These are phyloP conservation scores for Austroboletus novae-zelandiae DNA, from an alignment of 1,284 basidiomycete species.

Conservation along the genomic window DNA sequence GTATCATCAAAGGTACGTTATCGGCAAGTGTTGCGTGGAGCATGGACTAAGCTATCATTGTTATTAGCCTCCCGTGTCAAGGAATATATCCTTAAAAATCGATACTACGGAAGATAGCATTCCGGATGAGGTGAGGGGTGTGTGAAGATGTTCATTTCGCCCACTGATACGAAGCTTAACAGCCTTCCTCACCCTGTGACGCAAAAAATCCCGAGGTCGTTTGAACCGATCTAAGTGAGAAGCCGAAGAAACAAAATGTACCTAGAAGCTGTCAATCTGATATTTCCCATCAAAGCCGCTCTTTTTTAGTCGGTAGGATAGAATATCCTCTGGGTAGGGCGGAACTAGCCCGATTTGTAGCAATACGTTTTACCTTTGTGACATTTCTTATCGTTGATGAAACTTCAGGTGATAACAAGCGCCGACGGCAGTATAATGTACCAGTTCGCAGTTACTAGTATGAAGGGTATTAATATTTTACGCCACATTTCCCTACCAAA, in stretches of 20 bases:
- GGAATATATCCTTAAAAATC: conserved; percentile 20
- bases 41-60: neutral
- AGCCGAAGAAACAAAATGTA: neutral
- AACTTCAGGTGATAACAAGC: too few relatives aligned
- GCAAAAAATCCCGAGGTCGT: neutral
- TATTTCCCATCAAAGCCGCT: neutral
- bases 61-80: conserved; percentile 3
- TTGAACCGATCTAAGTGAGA: neutral
- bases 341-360: neutral
- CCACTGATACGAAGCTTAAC: neutral
- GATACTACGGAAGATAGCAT: conserved; percentile 18
- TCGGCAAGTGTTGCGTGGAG: neutral
- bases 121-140: conserved; percentile 14
- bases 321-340: neutral
- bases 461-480: too few relatives aligned
- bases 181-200: neutral
- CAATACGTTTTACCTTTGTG: neutral
- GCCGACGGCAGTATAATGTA: too few relatives aligned
- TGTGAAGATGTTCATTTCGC: neutral
- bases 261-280: neutral
- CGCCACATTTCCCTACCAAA: too few relatives aligned
- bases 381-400: neutral
- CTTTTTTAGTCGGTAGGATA: neutral
- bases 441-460: too few relatives aligned
- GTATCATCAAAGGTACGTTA: conserved; percentile 6